Evolutionary conservation across 257 asterid genomes (phyloP).

Genomic region (Nicotiana undulata): DNA sequence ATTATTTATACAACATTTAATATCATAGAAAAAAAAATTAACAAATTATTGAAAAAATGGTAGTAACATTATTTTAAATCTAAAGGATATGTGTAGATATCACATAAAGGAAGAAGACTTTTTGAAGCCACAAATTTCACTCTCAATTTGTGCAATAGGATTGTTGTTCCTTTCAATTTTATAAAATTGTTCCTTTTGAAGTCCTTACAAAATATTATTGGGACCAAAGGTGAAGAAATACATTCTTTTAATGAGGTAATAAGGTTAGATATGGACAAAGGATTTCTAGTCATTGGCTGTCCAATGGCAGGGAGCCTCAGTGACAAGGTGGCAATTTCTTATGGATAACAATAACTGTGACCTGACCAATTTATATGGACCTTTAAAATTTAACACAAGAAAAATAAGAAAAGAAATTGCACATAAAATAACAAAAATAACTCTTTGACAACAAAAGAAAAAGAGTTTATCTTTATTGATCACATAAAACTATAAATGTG

Average conservation of each 20-base stretch:
- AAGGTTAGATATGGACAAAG: neutral
- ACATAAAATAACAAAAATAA: neutral
- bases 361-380: neutral
- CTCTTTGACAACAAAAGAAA: neutral
- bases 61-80: neutral
- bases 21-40: too few species aligned
- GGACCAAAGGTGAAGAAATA: neutral
- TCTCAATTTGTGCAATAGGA: neutral
- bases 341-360: neutral
- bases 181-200: neutral
- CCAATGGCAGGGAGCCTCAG: constrained; percentile 5
- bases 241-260: neutral
- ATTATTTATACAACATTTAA: too few species aligned
- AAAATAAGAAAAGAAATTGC: neutral
- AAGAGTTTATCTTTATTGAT: neutral
- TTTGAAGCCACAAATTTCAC: constrained; percentile 13
- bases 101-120: neutral
- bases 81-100: neutral
- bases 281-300: constrained; percentile 4
- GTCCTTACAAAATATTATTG: neutral
- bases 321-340: constrained; percentile 18
- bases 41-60: neutral
- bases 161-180: neutral
- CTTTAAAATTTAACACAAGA: neutral
- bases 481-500: neutral